Percentiles rank a stretch among this genome's conserved stretches.
Conservation (phyloP, 2,329 filamentous ascomycete genomes). For the Phyllosticta paracitricarpa region DNA sequence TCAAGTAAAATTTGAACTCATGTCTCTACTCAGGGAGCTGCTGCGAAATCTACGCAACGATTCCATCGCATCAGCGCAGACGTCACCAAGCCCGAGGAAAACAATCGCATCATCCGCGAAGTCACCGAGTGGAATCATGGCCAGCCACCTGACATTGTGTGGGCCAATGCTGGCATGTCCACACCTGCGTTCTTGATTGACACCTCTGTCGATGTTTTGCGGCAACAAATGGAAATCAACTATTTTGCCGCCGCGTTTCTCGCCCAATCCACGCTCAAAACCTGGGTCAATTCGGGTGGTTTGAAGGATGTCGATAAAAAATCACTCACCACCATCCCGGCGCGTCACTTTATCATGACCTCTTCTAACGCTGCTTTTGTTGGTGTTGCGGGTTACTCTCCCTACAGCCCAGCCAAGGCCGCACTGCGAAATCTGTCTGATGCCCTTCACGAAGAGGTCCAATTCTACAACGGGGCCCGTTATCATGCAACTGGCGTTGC, state of each 20-base stretch:
- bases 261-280: constrained; percentile 65
- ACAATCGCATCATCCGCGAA: constrained; percentile 58
- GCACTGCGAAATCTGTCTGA: constrained; percentile 79
- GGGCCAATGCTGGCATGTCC: constrained; percentile 75
- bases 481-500: constrained; percentile 20
- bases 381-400: constrained; percentile 68
- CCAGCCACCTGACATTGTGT: constrained; percentile 69
- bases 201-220: constrained; percentile 54
- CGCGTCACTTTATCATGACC: constrained; percentile 78
- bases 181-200: constrained; percentile 70
- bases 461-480: constrained; percentile 66
- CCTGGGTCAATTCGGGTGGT: constrained; percentile 49
- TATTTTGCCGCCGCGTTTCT: constrained; percentile 83
- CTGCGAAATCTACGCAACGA: constrained; percentile 58
- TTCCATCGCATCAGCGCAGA: constrained; percentile 82
- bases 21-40: constrained; percentile 43
- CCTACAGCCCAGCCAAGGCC: constrained; percentile 77
- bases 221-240: constrained; percentile 82
- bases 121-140: constrained; percentile 70
- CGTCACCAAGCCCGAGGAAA: constrained; percentile 61
- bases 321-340: neutral
- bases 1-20: too few species aligned
- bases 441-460: constrained; percentile 69
- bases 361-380: constrained; percentile 66
- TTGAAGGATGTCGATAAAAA: neutral